Conservation (phyloP, 768 basidiomycete species). For the Favolaschia claudopus region DNA sequence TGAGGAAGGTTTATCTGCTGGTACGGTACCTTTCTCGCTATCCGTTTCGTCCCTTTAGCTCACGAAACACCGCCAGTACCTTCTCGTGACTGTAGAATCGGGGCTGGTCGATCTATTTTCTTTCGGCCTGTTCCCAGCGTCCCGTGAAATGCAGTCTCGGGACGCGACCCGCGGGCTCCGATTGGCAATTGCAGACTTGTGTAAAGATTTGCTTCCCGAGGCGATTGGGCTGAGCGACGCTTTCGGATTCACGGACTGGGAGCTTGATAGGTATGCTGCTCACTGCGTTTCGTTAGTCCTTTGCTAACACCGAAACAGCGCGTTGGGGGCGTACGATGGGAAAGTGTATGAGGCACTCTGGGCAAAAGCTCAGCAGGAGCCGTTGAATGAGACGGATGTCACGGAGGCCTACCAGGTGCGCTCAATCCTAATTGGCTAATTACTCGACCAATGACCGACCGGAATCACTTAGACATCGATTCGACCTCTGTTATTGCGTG, state of each 20-base stretch:
- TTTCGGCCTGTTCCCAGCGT: slow-evolving; percentile 50
- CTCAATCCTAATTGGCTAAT: no score
- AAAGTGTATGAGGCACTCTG: slow-evolving; percentile 55
- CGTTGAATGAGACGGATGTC: slow-evolving; percentile 40
- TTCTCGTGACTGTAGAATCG: slow-evolving; percentile 63
- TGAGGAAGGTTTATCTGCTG: slow-evolving; percentile 50
- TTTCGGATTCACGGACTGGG: slow-evolving; percentile 80
- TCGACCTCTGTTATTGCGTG: no score
- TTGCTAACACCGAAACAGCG: no score
- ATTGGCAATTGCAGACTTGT: slow-evolving; percentile 55
- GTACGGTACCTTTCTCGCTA: slow-evolving; percentile 40
- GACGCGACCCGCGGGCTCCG: slow-evolving; percentile 61
- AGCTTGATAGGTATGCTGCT: slow-evolving; percentile 78
- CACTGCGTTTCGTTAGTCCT: no score
- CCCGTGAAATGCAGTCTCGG: slow-evolving; percentile 22
- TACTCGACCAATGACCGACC: no score
- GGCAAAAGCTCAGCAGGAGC: slow-evolving; percentile 48
- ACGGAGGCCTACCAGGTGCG: not conserved
- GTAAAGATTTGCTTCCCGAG: slow-evolving; percentile 64
- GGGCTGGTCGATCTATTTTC: slow-evolving; percentile 68
- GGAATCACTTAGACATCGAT: no score
- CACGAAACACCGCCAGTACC: slow-evolving; percentile 51
- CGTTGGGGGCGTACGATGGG: slow-evolving; percentile 48
- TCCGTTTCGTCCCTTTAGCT: not conserved
- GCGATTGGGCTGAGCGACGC: slow-evolving; percentile 75